Percentiles rank a stretch among this genome's conserved stretches.
phyloP scores from a whole-genome alignment of 306 rosid species.

The Dryas drummondii region DNA sequence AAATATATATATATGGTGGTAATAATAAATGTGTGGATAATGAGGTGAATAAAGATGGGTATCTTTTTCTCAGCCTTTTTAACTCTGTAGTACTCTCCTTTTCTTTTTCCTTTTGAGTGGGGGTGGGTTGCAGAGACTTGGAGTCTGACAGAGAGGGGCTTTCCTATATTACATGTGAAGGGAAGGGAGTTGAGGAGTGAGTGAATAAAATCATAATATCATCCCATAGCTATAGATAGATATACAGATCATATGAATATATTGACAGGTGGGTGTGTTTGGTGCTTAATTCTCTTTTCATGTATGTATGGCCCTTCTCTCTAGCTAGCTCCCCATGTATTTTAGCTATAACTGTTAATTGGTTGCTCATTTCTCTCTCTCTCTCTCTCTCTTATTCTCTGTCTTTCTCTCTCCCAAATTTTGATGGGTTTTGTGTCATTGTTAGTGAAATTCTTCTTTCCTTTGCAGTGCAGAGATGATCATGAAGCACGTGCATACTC shows the following conservation, averaged over 20 bases:
- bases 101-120: conserved; percentile 44
- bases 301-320: conserved; percentile 26
- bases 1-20: neutral
- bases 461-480: conserved; percentile 51
- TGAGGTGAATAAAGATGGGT: conserved; percentile 67
- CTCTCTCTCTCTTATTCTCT: neutral
- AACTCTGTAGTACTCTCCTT: conserved; percentile 37
- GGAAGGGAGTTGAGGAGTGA: conserved; percentile 18
- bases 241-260: conserved; percentile 18
- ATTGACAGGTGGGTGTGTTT: conserved; percentile 40
- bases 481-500: conserved; percentile 80
- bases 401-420: conserved; percentile 22
- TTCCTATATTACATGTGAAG: conserved; percentile 25
- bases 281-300: conserved; percentile 31
- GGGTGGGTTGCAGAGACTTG: conserved; percentile 67
- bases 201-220: conserved; percentile 16
- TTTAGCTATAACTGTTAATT: conserved; percentile 37
- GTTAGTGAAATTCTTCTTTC: conserved; percentile 41
- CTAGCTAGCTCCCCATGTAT: conserved; percentile 20
- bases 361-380: conserved; percentile 26
- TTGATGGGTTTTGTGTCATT: conserved; percentile 48
- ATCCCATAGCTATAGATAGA: conserved; percentile 24
- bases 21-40: conserved; percentile 53
- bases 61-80: conserved; percentile 57
- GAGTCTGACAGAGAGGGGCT: conserved; percentile 61